Base-by-base conservation (phyloP, 495 filamentous ascomycete genomes). In the Xeromyces bisporus region DNA sequence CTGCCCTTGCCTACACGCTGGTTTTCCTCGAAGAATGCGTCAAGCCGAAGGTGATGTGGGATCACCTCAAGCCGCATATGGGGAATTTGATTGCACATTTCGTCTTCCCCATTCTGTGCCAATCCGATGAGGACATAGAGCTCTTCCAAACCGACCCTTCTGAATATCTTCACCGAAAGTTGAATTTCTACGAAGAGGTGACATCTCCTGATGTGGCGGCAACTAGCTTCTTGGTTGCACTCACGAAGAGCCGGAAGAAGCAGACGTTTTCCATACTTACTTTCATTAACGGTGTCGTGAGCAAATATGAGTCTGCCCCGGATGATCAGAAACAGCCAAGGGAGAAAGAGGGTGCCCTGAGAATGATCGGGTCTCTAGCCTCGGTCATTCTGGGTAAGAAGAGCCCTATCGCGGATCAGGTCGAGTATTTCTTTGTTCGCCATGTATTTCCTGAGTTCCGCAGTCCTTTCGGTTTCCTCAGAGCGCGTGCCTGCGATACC, bases 401-500 rank as follows among this genome's bases (percentile, higher is more conserved):
- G 64, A 93, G 84, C 49, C 89, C 89, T 7, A 92, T 97, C 42
- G 89, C 89, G 23, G 77, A 91, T 41, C 83, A 94, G 58, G 87
- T 94, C n/a, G 89, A 97, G 56, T 93, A 89, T 47, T 97, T 97
- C 66, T 80, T 97, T 38, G 85, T 96, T 32, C 79, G 89, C 31
- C 89, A 94, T 41, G 89, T 97, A 35, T 96, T 97, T 62, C 89
- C 89, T 7, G 91, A 97, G 46, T 97, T 97, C 64, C 73, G 80
- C 37, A 93, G 81, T 51, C 71, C 76, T 11, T 80, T 93, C 43
- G 91, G 91, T 13, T 97, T 83, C 62, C 74, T 97, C 29, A 75
- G 89, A 34, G 89, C 89, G 15, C 80, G 89, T 37, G 91, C 89
- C 33, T 97, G 89, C 50, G 85, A 96, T 44, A 93, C 86, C 0